Conservation (phyloP, 495 filamentous ascomycete species). For the Filosporella fistucella region DNA sequence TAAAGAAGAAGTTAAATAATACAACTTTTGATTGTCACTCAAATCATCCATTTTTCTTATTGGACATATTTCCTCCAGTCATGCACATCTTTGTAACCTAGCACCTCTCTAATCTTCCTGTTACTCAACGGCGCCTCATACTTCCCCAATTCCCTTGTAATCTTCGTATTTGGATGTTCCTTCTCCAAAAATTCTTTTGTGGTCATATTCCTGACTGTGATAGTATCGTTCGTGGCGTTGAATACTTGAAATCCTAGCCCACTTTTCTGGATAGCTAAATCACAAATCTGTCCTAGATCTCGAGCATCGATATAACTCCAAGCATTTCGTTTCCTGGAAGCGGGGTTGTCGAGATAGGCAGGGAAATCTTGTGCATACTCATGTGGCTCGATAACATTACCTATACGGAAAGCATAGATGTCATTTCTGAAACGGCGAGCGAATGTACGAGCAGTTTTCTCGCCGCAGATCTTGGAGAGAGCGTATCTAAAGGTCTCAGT, state of each 20-base stretch:
- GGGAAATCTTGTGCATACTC: slow-evolving; percentile 51
- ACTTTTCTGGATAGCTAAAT: slow-evolving; percentile 40
- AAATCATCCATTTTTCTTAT: no score
- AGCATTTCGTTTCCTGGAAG: slow-evolving; percentile 45
- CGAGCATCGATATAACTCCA: slow-evolving; percentile 59
- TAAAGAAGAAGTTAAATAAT: no score
- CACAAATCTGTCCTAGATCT: slow-evolving; percentile 55
- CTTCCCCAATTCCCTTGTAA: slow-evolving; percentile 48
- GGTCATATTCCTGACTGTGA: slow-evolving; percentile 34
- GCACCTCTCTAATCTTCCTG: slow-evolving; percentile 50
- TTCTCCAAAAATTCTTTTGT: slow-evolving; percentile 45
- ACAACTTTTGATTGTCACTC: no score
- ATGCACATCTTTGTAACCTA: slow-evolving; percentile 54
- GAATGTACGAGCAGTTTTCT: slow-evolving; percentile 51
- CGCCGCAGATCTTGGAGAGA: slow-evolving; percentile 53
- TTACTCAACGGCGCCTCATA: slow-evolving; percentile 55
- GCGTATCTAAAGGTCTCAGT: slow-evolving; percentile 56
- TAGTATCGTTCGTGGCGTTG: slow-evolving; percentile 57
- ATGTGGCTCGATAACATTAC: slow-evolving; percentile 53
- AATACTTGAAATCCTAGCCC: slow-evolving; percentile 56
- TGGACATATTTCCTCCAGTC: slow-evolving; percentile 35
- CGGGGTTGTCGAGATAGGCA: slow-evolving; percentile 41
- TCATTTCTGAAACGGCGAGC: slow-evolving; percentile 47
- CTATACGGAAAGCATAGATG: slow-evolving; percentile 56
- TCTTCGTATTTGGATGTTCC: slow-evolving; percentile 36